phyloP scores from a whole-genome alignment of 352 stramenopile species.

The Globisporangium viniferum region DNA sequence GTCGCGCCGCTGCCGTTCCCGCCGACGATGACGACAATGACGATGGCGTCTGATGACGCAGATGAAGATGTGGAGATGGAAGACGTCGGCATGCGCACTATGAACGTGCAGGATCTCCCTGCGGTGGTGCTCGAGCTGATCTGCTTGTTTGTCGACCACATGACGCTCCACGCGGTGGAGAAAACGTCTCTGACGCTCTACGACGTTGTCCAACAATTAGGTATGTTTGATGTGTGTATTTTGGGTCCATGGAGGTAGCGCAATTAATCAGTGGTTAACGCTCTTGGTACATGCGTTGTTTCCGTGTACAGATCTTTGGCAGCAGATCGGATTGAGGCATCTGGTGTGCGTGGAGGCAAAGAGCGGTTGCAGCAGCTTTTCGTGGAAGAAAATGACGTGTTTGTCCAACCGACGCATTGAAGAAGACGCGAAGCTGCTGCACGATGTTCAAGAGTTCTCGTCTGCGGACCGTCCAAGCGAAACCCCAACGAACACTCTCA shows the following conservation, averaged over 20 bases:
- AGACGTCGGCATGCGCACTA: not conserved
- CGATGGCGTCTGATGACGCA: not conserved
- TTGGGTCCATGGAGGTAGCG: conserved; percentile 2
- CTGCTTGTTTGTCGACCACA: conserved; percentile 55
- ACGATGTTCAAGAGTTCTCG: conserved; percentile 41
- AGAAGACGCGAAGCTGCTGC: conserved; percentile 40
- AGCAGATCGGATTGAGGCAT: conserved; percentile 15
- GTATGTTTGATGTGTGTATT: conserved; percentile 22
- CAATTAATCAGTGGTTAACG: not conserved
- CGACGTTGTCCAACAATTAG: conserved; percentile 32
- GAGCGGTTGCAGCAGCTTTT: conserved; percentile 7
- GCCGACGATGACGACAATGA: not conserved
- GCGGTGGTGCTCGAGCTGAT: conserved; percentile 44
- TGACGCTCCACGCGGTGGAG: conserved; percentile 48
- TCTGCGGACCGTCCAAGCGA: conserved; percentile 53
- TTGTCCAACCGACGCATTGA: conserved; percentile 27
- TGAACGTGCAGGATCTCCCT: conserved; percentile 32
- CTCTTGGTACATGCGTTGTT: conserved; percentile 11
- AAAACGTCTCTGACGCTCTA: conserved; percentile 31
- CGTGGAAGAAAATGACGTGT: conserved; percentile 57
- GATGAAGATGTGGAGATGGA: not conserved
- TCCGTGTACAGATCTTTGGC: conserved; percentile 43
- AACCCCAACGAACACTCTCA: conserved; percentile 58
- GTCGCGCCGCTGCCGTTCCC: conserved; percentile 13
- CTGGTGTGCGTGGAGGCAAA: conserved; percentile 29